These are phyloP conservation scores for Gelatoporia subvermispora DNA, from an alignment of 768 basidiomycete species.

Conservation along the genomic window DNA sequence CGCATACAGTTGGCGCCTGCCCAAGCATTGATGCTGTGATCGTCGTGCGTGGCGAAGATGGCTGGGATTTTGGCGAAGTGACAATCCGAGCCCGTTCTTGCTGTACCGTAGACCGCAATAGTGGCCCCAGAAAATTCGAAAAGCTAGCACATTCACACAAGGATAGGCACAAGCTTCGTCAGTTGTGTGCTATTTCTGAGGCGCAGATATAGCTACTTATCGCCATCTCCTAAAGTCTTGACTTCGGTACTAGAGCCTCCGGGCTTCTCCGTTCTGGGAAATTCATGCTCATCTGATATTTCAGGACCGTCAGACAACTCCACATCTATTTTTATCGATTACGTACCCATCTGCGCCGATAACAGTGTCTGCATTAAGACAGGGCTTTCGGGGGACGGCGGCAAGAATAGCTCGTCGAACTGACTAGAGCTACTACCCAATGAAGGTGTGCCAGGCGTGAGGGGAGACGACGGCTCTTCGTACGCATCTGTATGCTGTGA, in stretches of 20 bases:
- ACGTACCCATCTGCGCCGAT: conserved; percentile 46
- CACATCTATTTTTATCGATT: background rate
- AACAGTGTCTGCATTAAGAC: conserved; percentile 34
- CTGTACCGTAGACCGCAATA: conserved; percentile 6
- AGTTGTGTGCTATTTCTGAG: no score
- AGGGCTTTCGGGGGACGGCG: conserved; percentile 43
- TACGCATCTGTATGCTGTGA: conserved; percentile 10
- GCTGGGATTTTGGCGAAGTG: conserved; percentile 19
- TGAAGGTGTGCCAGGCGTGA: conserved; percentile 22
- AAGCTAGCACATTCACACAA: background rate
- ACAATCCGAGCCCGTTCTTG: conserved; percentile 8
- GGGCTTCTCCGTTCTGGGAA: conserved; percentile 48
- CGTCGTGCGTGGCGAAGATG: conserved; percentile 18
- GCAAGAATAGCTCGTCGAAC: conserved; percentile 47
- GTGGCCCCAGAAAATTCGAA: conserved; percentile 11
- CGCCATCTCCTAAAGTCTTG: conserved; percentile 5
- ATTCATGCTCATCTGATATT: conserved; percentile 42
- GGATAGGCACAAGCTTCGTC: no score
- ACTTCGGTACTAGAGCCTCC: conserved; percentile 27
- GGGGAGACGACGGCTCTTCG: conserved; percentile 15
- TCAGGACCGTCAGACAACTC: background rate
- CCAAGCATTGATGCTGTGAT: conserved; percentile 29
- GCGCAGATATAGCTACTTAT: background rate
- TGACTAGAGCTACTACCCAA: conserved; percentile 39
- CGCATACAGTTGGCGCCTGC: conserved; percentile 22